Evolutionary conservation across 345 rosid species (phyloP), one percentile per base, ranked within the genome.

Genomic region (Eucalyptus caleyi): DNA sequence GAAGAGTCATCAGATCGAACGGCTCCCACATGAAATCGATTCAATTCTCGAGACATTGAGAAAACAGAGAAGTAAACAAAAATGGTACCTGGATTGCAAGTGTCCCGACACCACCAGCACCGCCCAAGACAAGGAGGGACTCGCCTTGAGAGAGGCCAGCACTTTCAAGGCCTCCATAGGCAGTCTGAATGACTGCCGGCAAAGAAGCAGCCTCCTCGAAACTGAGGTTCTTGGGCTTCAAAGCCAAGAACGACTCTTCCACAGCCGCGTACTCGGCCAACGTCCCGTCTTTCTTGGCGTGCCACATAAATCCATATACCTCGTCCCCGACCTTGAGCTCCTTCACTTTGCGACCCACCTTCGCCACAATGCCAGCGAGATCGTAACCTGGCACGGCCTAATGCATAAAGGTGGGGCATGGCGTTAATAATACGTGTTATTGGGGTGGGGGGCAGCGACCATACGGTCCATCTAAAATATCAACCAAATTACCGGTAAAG

Each of bases 101-200:
- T 91, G 97, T 96, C 86, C 99, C 99, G 93, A 96, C 98, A 44
- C 99, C 98, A 85, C 99, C 99, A 47, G 98, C 95, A 27, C 98
- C 99, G 40, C 97, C 97, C 89, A 97, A 90, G 81, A 96, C 95
- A 85, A 97, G 98, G 92, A 97, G 94, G 11, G 98, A 96, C 92
- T 95, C 93, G 49, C 97, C 98, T 2, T 95, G 88, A 24, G 97
- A 95, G 88, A 96, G 94, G 6, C 96, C 98, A 0, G 97, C 93
- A 87, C 94, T 95, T 86, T 95, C 95, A 1, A 96, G 92, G 89
- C 98, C 99, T 87, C 95, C 97, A 50, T 96, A 92, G 37, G 99
- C 98, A 1, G 98, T 97, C 92, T 94, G 96, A 24, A 96, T 93
- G 30, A 97, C 98, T 16, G 96, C 91, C 9, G 99, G 99, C 72